Conservation (phyloP, 371 early-diverging fungal genomes). For the Mucor sp. region DNA sequence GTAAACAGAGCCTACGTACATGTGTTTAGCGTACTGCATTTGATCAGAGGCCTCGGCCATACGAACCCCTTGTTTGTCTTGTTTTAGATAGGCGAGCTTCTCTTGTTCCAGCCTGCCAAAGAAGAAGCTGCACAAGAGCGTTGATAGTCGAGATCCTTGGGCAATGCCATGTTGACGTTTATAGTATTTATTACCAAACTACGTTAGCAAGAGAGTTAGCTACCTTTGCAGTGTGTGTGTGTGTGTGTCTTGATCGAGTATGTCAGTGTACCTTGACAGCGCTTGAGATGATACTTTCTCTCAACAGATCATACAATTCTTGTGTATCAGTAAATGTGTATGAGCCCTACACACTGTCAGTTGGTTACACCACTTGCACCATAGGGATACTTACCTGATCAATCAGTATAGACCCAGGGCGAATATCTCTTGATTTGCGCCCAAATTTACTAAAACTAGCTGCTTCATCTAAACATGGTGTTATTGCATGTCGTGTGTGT, state of each 20-base stretch:
- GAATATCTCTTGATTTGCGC: not conserved
- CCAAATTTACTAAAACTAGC: not conserved
- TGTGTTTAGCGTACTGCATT: no score
- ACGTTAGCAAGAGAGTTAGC: not conserved
- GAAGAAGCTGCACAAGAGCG: constrained; percentile 80
- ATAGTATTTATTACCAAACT: constrained; percentile 59
- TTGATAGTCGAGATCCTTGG: constrained; percentile 87
- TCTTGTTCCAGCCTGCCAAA: constrained; percentile 72
- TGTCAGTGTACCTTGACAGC: constrained; percentile 57
- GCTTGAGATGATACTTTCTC: constrained; percentile 53
- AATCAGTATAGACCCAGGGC: constrained; percentile 1
- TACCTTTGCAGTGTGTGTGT: not conserved
- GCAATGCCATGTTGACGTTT: constrained; percentile 80
- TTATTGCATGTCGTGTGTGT: not conserved
- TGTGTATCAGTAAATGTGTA: not conserved
- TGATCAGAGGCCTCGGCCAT: not conserved
- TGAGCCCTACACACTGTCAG: not conserved
- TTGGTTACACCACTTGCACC: no score
- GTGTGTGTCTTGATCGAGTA: not conserved
- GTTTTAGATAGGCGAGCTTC: constrained; percentile 15
- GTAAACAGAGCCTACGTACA: constrained; percentile 68
- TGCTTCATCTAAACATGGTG: not conserved
- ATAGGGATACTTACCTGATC: constrained; percentile 11
- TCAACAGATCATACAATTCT: not conserved
- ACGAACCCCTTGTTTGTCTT: constrained; percentile 28